Evolutionary conservation across 2,329 filamentous ascomycete species (phyloP).

Genomic region (Ampelomyces quisqualis): DNA sequence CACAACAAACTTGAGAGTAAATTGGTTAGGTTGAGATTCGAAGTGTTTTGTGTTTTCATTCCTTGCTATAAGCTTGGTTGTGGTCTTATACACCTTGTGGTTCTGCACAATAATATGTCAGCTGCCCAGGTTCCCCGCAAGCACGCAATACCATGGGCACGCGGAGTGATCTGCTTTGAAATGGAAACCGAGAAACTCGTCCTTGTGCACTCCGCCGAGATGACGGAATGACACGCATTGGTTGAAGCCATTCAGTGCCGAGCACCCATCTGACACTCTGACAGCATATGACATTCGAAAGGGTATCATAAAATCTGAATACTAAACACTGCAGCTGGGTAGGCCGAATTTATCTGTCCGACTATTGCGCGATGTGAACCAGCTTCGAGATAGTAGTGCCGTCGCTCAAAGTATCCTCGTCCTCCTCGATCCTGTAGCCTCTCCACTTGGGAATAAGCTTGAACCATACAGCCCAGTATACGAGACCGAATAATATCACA

Average conservation of each 20-base stretch:
- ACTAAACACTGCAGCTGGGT: neutral
- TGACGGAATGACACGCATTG: neutral
- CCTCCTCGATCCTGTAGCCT: slow-evolving; percentile 64
- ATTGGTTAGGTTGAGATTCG: neutral
- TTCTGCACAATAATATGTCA: slow-evolving; percentile 20
- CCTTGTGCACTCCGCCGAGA: neutral
- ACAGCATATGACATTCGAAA: neutral
- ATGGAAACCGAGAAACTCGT: slow-evolving; percentile 4
- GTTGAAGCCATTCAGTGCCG: neutral
- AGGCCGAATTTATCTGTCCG: neutral
- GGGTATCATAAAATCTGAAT: neutral
- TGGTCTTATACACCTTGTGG: neutral
- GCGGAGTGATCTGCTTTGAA: slow-evolving; percentile 23
- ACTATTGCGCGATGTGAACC: slow-evolving; percentile 31
- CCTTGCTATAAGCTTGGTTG: too few species aligned
- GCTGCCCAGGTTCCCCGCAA: slow-evolving; percentile 35
- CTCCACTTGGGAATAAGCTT: slow-evolving; percentile 60
- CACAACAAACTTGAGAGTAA: neutral
- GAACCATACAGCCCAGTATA: slow-evolving; percentile 71
- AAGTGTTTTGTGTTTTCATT: neutral
- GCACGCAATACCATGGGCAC: slow-evolving; percentile 29
- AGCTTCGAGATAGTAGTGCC: slow-evolving; percentile 67
- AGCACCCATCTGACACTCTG: neutral
- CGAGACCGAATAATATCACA: slow-evolving; percentile 57
- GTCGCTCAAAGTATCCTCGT: slow-evolving; percentile 60